Conservation (phyloP, 257 asterid species). For the Henckelia pumila region DNA sequence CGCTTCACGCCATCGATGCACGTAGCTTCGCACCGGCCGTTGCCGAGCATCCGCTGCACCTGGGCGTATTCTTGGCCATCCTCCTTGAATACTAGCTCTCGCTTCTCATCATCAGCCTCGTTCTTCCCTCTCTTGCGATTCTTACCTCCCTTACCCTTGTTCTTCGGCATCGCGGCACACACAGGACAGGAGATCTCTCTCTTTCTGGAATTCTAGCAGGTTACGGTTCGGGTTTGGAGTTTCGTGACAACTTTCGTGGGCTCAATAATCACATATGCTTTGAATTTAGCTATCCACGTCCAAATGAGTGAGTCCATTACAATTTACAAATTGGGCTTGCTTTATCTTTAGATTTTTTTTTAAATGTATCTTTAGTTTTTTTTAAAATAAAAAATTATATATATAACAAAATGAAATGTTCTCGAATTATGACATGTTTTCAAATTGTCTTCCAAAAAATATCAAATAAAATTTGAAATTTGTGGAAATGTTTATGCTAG, state of each 20-base stretch:
- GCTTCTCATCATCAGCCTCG: slow-evolving; percentile 92
- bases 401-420: no score
- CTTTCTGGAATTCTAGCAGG: neutral
- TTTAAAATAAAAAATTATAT: no score
- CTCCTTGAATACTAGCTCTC: slow-evolving; percentile 89
- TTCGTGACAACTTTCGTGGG: neutral
- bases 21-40: slow-evolving; percentile 84
- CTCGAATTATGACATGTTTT: no score
- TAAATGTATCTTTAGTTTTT: no score
- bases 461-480: no score
- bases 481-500: no score
- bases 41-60: slow-evolving; percentile 86
- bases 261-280: neutral
- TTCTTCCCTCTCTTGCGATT: slow-evolving; percentile 95
- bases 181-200: neutral
- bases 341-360: no score
- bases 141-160: slow-evolving; percentile 98
- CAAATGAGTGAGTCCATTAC: no score
- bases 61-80: slow-evolving; percentile 94
- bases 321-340: no score
- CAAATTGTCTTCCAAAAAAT: no score
- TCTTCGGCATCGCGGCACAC: slow-evolving; percentile 71
- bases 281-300: neutral
- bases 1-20: slow-evolving; percentile 85
- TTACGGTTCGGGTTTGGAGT: slow-evolving; percentile 1